Percentiles rank a stretch among this genome's conserved stretches.
Evolutionary conservation across 2,329 filamentous ascomycete species (phyloP).

Genomic region (Fusarium sp.): DNA sequence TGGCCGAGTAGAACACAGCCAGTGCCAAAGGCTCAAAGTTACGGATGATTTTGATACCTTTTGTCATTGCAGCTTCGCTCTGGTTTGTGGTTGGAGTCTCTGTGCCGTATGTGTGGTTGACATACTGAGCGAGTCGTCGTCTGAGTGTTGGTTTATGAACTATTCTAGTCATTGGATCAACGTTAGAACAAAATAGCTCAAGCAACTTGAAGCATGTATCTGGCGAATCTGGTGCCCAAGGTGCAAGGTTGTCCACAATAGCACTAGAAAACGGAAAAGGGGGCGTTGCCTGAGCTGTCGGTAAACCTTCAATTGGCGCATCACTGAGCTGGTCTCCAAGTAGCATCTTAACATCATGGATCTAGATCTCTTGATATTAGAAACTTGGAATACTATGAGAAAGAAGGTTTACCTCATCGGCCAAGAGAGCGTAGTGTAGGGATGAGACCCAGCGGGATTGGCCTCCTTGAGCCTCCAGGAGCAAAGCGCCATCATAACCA

Average conservation of each 20-base stretch:
- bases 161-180: neutral
- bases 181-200: neutral
- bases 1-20: neutral
- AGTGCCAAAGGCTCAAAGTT: neutral
- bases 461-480: neutral
- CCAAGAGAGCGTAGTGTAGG: slow-evolving; percentile 3
- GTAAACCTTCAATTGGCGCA: neutral
- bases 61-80: fast-evolving
- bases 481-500: slow-evolving; percentile 2
- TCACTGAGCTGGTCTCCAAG: neutral
- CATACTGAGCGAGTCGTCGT: neutral
- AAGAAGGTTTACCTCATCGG: neutral
- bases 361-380: neutral
- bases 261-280: neutral
- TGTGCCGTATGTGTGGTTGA: neutral
- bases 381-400: fast-evolving
- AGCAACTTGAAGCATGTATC: neutral
- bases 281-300: neutral
- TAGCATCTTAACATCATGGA: neutral
- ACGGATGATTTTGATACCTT: neutral
- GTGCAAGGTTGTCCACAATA: neutral
- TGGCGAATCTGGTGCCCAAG: neutral
- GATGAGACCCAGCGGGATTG: slow-evolving; percentile 6
- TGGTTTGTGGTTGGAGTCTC: neutral
- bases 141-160: neutral